phyloP scores from a whole-genome alignment of 306 rosid genomes.

The Canavalia gladiata region DNA sequence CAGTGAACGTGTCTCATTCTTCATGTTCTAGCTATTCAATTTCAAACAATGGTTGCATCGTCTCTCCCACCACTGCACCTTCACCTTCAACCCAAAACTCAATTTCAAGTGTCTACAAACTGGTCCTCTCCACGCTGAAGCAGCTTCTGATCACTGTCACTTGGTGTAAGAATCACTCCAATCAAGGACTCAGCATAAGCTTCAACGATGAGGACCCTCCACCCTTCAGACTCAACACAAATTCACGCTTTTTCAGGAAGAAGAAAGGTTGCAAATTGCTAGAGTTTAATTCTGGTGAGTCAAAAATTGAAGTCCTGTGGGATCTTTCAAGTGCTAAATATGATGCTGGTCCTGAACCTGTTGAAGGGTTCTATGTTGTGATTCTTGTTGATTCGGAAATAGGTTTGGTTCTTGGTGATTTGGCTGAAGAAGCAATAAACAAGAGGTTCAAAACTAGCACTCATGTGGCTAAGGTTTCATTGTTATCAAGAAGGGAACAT shows the following conservation, averaged over 20 bases:
- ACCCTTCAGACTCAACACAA: slow-evolving; percentile 76
- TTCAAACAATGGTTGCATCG: slow-evolving; percentile 62
- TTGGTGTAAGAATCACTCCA: slow-evolving; percentile 71
- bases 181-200: slow-evolving; percentile 68
- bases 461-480: slow-evolving; percentile 48
- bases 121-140: slow-evolving; percentile 61
- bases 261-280: slow-evolving; percentile 73
- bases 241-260: slow-evolving; percentile 72
- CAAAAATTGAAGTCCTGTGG: slow-evolving; percentile 72
- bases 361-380: slow-evolving; percentile 67
- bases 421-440: slow-evolving; percentile 58
- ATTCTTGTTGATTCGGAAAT: slow-evolving; percentile 76
- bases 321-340: slow-evolving; percentile 81
- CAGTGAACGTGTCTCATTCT: slow-evolving; percentile 71
- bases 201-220: slow-evolving; percentile 61
- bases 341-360: slow-evolving; percentile 77
- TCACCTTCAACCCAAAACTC: slow-evolving; percentile 78
- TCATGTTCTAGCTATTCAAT: slow-evolving; percentile 82
- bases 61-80: slow-evolving; percentile 57
- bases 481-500: slow-evolving; percentile 74
- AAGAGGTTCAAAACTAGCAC: slow-evolving; percentile 52
- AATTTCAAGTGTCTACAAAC: slow-evolving; percentile 66
- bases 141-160: slow-evolving; percentile 62
- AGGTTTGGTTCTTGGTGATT: slow-evolving; percentile 68
- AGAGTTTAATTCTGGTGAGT: slow-evolving; percentile 53